phyloP scores from a whole-genome alignment of 257 asterid genomes.

The Leonotis leonurus region DNA sequence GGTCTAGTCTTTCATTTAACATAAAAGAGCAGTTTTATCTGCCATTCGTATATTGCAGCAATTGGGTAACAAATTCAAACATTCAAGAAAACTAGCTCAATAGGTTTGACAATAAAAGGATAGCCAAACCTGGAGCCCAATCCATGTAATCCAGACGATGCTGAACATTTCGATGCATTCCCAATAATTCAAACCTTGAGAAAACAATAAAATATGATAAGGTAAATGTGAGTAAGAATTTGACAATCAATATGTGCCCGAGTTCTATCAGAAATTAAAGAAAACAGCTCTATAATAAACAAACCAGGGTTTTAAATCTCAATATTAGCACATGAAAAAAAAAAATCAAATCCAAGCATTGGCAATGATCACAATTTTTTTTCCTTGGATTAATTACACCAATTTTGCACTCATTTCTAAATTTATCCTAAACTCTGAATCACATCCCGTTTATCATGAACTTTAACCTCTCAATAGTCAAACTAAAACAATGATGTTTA shows the following conservation, averaged over 20 bases:
- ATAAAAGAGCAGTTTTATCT: slow-evolving; percentile 4
- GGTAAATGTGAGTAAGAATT: slow-evolving; percentile 4
- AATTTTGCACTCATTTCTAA: too few species aligned
- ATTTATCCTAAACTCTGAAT: too few species aligned
- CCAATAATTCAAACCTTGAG: slow-evolving; percentile 68
- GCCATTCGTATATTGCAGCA: slow-evolving; percentile 5
- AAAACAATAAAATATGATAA: background rate
- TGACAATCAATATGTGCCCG: background rate
- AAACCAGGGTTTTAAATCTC: background rate
- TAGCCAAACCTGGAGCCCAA: slow-evolving; percentile 96
- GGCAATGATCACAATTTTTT: background rate
- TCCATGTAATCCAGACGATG: slow-evolving; percentile 93
- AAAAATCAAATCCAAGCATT: background rate
- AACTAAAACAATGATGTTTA: too few species aligned
- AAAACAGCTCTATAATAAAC: background rate
- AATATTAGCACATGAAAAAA: background rate
- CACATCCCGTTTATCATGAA: too few species aligned
- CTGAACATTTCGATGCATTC: slow-evolving; percentile 83
- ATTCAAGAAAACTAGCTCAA: background rate
- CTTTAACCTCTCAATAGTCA: too few species aligned
- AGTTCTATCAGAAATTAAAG: background rate
- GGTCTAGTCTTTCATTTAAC: slow-evolving; percentile 13
- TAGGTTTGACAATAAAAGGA: background rate
- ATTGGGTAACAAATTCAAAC: background rate
- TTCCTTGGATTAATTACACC: too few species aligned